Base-by-base conservation (phyloP, 2,329 filamentous ascomycete genomes). In the Torrubiella hemipterigena region DNA sequence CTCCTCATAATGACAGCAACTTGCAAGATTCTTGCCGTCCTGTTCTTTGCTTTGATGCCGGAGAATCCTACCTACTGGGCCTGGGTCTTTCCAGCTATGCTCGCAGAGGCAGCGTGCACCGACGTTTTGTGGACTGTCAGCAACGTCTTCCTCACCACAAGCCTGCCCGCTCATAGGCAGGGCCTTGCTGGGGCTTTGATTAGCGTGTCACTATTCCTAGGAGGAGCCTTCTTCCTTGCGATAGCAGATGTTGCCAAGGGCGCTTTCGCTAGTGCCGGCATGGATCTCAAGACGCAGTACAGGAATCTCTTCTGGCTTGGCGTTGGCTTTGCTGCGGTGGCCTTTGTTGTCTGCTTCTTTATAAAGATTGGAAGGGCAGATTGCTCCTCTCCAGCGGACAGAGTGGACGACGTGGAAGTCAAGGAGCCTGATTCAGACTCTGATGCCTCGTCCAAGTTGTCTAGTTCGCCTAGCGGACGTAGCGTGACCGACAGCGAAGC, bases 61-160 rank as follows among this genome's bases (percentile, higher is more conserved):
- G 44, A 51, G 11, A 55, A 61, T 3, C 65, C 61, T 0, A 67
- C 59, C 35, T 73, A 76, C 51, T 81, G 77, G 77, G 63, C 69
- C 0, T 81, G 64, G 46, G 62, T 76, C 4, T 77, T 81, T 40
- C 72, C 75, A 0, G 49, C 64, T 5, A 72, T 72, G 68, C 52
- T 73, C 6, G 68, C 66, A 35, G 67, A 63, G 11, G 80, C 76
- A 0, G 53, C 78, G 15, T 74, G 72, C 4, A 73, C 81, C 33
- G 77, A 82, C 41, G 65, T 81, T 27, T 69, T 69, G 6, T 80
- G 72, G 51, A 80, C 72, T 35, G 62, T 81, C 3, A 65, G 73
- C 19, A 80, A 76, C 38, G 67, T 81, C 31, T 81, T 80, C 48
- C 69, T 79, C 32, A 80, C 76, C 1, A 80, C 74, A 0, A 69